phyloP scores from a whole-genome alignment of 495 filamentous ascomycete species.

The Hypoxylon cercidicola region DNA sequence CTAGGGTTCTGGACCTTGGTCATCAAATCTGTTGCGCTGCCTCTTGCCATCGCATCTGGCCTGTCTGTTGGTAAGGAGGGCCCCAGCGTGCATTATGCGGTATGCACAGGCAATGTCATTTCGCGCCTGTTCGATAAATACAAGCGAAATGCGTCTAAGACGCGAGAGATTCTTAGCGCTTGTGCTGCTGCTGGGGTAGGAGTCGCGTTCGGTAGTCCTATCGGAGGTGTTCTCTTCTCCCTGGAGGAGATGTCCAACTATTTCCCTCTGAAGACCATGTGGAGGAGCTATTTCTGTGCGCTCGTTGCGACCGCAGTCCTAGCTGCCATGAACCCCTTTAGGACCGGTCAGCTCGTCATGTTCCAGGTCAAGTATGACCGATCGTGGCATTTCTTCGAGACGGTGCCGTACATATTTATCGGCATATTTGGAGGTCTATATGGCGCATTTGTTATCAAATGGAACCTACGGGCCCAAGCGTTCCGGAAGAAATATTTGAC shows the following conservation, averaged over 20 bases:
- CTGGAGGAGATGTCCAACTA: constrained; percentile 99
- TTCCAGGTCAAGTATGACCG: constrained; percentile 97
- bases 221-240: constrained; percentile 96
- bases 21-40: constrained; percentile 93
- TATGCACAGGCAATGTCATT: constrained; percentile 97
- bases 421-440: constrained; percentile 96
- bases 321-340: constrained; percentile 96
- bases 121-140: constrained; percentile 94
- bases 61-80: constrained; percentile 97
- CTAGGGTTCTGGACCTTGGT: constrained; percentile 90
- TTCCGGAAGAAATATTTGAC: constrained; percentile 95
- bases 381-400: constrained; percentile 96
- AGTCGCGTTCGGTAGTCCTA: constrained; percentile 96
- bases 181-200: constrained; percentile 95
- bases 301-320: constrained; percentile 94
- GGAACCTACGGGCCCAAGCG: constrained; percentile 90
- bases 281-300: constrained; percentile 98
- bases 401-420: constrained; percentile 90
- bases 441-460: constrained; percentile 97
- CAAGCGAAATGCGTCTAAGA: constrained; percentile 91
- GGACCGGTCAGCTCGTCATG: constrained; percentile 99
- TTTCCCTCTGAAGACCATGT: constrained; percentile 97
- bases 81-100: constrained; percentile 96
- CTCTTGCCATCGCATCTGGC: constrained; percentile 92
- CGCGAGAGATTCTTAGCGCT: constrained; percentile 92